A percentile compares a stretch with the other conserved stretches of the same genome.
Conservation (phyloP, 305 asterid genomes). For the Solanum hybrid region DNA sequence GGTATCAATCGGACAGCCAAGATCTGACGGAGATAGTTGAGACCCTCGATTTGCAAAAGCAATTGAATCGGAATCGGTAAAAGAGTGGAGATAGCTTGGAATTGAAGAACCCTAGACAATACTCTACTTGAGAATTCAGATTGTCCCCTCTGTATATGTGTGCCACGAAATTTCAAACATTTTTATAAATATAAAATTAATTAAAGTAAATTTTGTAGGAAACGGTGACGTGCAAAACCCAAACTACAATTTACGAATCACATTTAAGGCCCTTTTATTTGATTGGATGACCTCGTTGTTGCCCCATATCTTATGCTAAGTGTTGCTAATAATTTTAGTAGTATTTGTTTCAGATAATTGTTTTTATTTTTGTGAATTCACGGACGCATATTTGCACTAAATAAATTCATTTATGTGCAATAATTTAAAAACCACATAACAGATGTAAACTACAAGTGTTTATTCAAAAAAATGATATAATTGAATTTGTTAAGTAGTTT, state of each 20-base stretch:
- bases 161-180: background rate
- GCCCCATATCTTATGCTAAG: background rate
- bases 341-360: background rate
- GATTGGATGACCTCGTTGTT: background rate
- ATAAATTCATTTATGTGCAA: too few relatives aligned
- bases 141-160: background rate
- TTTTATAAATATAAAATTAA: background rate
- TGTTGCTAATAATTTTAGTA: background rate
- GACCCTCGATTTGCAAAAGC: background rate
- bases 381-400: background rate
- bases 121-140: slow-evolving; percentile 9
- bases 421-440: too few relatives aligned
- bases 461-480: too few relatives aligned
- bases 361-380: accelerated
- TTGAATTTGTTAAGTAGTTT: too few relatives aligned
- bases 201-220: background rate
- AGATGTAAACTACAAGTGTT: too few relatives aligned
- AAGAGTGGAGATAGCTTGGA: background rate
- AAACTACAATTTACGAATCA: background rate
- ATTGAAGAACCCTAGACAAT: slow-evolving; percentile 11
- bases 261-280: background rate
- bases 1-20: slow-evolving; percentile 7
- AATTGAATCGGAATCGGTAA: background rate
- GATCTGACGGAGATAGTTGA: background rate
- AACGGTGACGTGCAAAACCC: background rate